phyloP scores from a whole-genome alignment of 345 rosid species.

The Gossypium longicalyx region DNA sequence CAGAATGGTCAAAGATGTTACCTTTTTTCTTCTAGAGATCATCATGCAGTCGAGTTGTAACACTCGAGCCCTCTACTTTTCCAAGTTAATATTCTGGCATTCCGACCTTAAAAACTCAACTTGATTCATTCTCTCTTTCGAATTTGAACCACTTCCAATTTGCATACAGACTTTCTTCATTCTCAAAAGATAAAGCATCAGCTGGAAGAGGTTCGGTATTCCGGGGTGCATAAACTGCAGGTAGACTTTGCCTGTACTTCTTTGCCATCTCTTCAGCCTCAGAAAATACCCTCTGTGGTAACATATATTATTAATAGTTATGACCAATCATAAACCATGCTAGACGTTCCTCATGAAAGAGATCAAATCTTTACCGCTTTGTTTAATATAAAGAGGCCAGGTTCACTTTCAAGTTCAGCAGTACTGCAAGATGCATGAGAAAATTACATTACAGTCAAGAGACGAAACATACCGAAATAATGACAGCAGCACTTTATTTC shows the following conservation, averaged over 20 bases:
- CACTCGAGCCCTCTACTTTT: not conserved
- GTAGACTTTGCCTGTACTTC: constrained; percentile 60
- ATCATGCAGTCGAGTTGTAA: not conserved
- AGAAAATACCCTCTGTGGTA: constrained; percentile 57
- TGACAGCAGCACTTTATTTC: not conserved
- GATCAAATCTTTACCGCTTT: constrained; percentile 52
- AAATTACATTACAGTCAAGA: not conserved
- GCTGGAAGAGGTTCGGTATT: constrained; percentile 31
- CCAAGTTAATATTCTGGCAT: not conserved
- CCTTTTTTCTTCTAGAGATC: not conserved
- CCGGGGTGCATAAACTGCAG: constrained; percentile 18
- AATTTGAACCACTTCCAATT: constrained; percentile 96
- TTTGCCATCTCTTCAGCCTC: constrained; percentile 92
- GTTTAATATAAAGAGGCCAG: constrained; percentile 67
- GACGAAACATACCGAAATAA: not conserved
- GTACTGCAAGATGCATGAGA: constrained; percentile 41
- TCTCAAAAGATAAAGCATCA: constrained; percentile 35
- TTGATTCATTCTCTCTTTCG: constrained; percentile 34
- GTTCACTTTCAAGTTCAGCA: constrained; percentile 85
- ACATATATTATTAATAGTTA: not conserved
- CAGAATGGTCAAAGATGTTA: constrained; percentile 7
- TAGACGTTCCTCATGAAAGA: not conserved
- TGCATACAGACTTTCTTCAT: constrained; percentile 56
- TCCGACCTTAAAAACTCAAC: constrained; percentile 6
- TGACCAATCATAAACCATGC: not conserved